Conservation (phyloP, 257 asterid genomes). For the Misopates orontium region DNA sequence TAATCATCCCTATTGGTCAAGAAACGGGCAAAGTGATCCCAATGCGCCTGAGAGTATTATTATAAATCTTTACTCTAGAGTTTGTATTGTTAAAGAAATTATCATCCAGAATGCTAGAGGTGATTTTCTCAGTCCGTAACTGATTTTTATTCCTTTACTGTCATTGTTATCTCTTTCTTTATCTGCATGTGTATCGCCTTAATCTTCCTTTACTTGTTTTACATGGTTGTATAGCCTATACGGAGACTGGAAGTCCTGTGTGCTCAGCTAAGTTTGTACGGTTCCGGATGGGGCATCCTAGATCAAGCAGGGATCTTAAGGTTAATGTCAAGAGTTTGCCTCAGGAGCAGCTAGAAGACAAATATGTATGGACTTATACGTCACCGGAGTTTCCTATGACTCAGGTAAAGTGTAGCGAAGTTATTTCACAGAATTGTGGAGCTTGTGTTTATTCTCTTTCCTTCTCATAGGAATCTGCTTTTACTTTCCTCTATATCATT, state of each 20-base stretch:
- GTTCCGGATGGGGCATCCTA: background rate
- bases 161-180: too few species aligned
- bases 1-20: constrained; percentile 11
- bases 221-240: background rate
- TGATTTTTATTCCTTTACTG: too few species aligned
- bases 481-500: too few species aligned
- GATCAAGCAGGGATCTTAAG: background rate
- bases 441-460: too few species aligned
- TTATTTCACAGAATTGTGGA: too few species aligned
- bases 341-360: background rate
- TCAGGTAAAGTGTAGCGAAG: background rate
- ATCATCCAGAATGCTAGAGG: background rate
- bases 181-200: too few species aligned
- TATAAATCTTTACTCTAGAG: background rate
- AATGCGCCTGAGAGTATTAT: background rate
- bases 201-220: too few species aligned
- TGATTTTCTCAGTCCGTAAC: too few species aligned
- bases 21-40: background rate
- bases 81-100: background rate
- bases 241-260: background rate
- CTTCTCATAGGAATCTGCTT: too few species aligned
- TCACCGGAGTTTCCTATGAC: background rate
- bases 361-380: background rate
- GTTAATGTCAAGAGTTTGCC: background rate
- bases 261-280: background rate